phyloP scores from a whole-genome alignment of 2,329 filamentous ascomycete genomes.

The Alternaria ethzedia region DNA sequence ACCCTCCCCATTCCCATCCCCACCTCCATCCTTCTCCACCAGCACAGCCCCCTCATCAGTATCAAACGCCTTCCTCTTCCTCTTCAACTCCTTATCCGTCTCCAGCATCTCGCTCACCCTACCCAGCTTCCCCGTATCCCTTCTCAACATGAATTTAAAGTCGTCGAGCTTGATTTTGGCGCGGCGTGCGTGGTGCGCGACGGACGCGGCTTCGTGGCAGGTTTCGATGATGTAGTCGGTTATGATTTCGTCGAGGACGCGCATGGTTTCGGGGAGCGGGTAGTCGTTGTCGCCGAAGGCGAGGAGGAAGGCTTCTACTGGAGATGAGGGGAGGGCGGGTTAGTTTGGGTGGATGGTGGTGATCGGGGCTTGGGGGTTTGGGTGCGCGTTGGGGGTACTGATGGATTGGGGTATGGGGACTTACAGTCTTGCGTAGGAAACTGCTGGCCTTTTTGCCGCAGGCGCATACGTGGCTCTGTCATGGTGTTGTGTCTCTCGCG shows the following conservation, averaged over 20 bases:
- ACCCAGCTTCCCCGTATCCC: slow-evolving; percentile 84
- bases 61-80: slow-evolving; percentile 77
- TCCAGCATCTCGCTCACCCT: slow-evolving; percentile 80
- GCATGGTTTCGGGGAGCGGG: slow-evolving; percentile 82
- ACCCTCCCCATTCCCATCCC: slow-evolving; percentile 4
- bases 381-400: background rate
- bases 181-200: slow-evolving; percentile 83
- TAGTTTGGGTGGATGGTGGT: background rate
- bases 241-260: slow-evolving; percentile 90
- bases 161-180: slow-evolving; percentile 99
- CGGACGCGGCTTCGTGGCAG: slow-evolving; percentile 85
- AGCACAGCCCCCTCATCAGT: slow-evolving; percentile 69
- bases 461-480: slow-evolving; percentile 58
- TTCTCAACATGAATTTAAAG: slow-evolving; percentile 90
- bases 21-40: slow-evolving; percentile 37
- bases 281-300: slow-evolving; percentile 79
- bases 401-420: slow-evolving; percentile 14
- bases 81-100: slow-evolving; percentile 86
- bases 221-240: slow-evolving; percentile 93
- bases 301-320: slow-evolving; percentile 76
- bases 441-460: slow-evolving; percentile 56
- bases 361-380: background rate
- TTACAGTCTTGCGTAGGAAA: slow-evolving; percentile 53
- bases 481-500: slow-evolving; percentile 34
- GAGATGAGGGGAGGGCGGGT: background rate